These are phyloP conservation scores for Neofusicoccum parvum DNA, from an alignment of 2,329 filamentous ascomycete species.

Conservation along the genomic window DNA sequence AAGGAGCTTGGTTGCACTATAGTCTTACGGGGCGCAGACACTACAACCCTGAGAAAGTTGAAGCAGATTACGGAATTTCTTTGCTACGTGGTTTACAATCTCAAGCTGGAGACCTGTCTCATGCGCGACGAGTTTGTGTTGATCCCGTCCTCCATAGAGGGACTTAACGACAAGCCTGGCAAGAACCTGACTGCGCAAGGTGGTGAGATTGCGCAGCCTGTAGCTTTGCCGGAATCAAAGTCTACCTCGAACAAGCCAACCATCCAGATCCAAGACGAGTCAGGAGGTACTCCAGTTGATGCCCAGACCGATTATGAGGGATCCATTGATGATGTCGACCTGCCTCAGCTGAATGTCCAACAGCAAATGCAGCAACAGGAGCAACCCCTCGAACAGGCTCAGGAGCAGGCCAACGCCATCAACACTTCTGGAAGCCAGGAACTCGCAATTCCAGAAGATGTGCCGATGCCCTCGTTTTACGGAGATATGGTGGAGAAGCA, in stretches of 20 bases:
- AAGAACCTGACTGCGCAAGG: constrained; percentile 10
- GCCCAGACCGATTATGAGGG: neutral
- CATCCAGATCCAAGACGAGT: neutral
- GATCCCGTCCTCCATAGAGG: constrained; percentile 65
- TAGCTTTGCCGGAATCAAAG: neutral
- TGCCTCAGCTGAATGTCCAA: neutral
- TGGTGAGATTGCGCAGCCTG: neutral
- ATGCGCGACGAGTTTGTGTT: constrained; percentile 91
- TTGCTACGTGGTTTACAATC: constrained; percentile 97
- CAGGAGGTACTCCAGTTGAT: neutral
- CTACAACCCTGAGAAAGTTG: constrained; percentile 70
- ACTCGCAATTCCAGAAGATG: constrained; percentile 64
- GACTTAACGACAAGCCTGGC: constrained; percentile 1
- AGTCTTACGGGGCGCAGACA: constrained; percentile 79
- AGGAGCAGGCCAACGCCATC: constrained; percentile 17
- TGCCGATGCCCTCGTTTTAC: constrained; percentile 89
- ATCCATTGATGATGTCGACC: neutral
- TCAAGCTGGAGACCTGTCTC: constrained; percentile 91
- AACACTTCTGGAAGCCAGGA: constrained; percentile 44
- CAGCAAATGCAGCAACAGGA: neutral
- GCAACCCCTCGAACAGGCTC: constrained; percentile 12
- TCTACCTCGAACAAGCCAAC: neutral
- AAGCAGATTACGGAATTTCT: constrained; percentile 98
- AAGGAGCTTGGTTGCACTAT: constrained; percentile 94
- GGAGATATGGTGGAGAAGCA: constrained; percentile 94